A percentile compares a stretch with the other conserved stretches of the same genome.
Conservation (phyloP, 495 filamentous ascomycete genomes). For the Trichocladium uniseriatum region DNA sequence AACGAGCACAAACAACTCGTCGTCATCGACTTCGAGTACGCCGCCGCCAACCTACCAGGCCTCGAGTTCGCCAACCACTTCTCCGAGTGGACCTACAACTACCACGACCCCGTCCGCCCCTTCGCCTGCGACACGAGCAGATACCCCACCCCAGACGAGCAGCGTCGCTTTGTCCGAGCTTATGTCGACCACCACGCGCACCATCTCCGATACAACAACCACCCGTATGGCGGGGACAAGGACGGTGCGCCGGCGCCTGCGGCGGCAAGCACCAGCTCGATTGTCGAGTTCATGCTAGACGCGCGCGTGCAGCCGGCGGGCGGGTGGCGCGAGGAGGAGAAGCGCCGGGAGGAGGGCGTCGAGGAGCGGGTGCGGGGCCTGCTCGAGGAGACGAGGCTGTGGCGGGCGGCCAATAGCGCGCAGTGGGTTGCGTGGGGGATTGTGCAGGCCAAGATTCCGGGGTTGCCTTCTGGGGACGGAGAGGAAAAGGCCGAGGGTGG, state of each 20-base stretch:
- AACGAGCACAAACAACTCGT: constrained; percentile 92
- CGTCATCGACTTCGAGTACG: constrained; percentile 98
- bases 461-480: constrained; percentile 24
- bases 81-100: constrained; percentile 97
- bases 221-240: too few species aligned
- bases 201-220: constrained; percentile 32
- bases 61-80: constrained; percentile 98
- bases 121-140: constrained; percentile 54
- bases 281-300: constrained; percentile 63
- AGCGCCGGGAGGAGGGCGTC: constrained; percentile 48
- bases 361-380: constrained; percentile 59
- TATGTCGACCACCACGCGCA: constrained; percentile 75
- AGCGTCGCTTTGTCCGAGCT: constrained; percentile 70
- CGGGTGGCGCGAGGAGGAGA: constrained; percentile 46
- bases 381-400: constrained; percentile 67
- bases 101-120: constrained; percentile 59
- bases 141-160: constrained; percentile 76
- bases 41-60: constrained; percentile 77
- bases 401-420: constrained; percentile 78
- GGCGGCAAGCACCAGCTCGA: constrained; percentile 26
- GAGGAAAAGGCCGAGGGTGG: not conserved
- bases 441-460: constrained; percentile 80
- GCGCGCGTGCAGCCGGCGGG: constrained; percentile 47
- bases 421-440: constrained; percentile 97
- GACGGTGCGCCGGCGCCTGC: constrained; percentile 29